Percentiles rank a stretch among this genome's conserved stretches.
Conservation (phyloP, 306 rosid genomes). For the Morella rubra region DNA sequence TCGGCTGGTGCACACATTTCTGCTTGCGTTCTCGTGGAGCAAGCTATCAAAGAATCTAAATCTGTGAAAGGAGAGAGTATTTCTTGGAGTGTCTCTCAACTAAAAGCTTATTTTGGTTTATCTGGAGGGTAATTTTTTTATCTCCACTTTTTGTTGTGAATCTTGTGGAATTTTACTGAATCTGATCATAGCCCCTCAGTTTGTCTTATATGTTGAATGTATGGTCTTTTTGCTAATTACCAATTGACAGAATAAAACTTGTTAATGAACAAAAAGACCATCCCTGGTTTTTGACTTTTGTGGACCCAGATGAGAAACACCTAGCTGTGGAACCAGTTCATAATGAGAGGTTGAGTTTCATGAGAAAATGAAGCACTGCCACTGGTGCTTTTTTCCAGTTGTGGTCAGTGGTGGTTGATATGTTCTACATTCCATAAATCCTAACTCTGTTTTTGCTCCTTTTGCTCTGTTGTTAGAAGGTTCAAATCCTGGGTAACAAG, state of each 20-base stretch:
- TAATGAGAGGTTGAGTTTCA: background rate
- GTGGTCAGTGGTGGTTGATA: background rate
- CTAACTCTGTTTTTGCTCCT: background rate
- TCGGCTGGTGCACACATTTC: conserved; percentile 98
- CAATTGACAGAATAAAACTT: background rate
- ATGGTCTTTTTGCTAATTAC: background rate
- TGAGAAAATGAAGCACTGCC: background rate
- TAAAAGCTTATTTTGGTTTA: conserved; percentile 88
- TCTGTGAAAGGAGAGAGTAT: conserved; percentile 39
- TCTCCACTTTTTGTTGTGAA: conserved; percentile 11
- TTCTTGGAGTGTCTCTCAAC: conserved; percentile 66
- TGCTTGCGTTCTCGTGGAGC: conserved; percentile 79
- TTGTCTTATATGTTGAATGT: background rate
- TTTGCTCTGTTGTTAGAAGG: too few relatives aligned
- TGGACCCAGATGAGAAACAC: background rate
- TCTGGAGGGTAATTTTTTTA: conserved; percentile 80
- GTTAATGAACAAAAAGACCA: background rate
- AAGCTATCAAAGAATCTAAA: conserved; percentile 66
- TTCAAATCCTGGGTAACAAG: background rate
- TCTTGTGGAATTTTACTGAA: conserved; percentile 13
- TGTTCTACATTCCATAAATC: background rate
- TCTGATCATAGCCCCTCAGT: background rate
- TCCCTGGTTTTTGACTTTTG: background rate
- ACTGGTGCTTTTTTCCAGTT: background rate
- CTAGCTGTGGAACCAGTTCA: background rate